Evolutionary conservation across 768 basidiomycete genomes (phyloP).

Genomic region (Boletus rubroflammeus): DNA sequence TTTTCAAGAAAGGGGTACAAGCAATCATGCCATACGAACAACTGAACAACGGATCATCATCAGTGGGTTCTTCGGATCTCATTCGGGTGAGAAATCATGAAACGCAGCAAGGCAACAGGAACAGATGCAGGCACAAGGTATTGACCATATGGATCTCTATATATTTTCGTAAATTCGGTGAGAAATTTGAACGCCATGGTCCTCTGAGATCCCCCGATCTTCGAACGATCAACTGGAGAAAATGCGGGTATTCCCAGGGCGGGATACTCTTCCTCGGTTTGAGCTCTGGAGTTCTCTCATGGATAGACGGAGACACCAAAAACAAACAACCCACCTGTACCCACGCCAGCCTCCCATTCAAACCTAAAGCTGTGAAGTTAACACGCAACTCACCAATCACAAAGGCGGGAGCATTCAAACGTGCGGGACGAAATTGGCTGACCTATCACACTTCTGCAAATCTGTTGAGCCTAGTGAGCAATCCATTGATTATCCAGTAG

Average conservation of each 20-base stretch:
- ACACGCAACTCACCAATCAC: neutral
- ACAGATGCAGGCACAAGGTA: neutral
- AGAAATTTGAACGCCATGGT: neutral
- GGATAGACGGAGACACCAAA: neutral
- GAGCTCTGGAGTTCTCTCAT: neutral
- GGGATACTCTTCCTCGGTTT: neutral
- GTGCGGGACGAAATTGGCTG: neutral
- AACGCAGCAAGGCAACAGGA: neutral
- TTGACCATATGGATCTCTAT: neutral
- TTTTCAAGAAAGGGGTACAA: neutral
- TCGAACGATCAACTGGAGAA: neutral
- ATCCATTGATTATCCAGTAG: neutral
- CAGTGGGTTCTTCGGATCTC: neutral
- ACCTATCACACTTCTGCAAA: neutral
- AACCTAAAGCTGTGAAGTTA: neutral
- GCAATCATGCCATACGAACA: neutral
- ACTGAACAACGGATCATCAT: neutral
- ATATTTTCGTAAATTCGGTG: slow-evolving; percentile 1
- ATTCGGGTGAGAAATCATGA: neutral
- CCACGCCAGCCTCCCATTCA: slow-evolving; percentile 1
- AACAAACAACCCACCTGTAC: neutral
- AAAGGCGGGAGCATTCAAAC: neutral
- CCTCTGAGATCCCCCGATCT: neutral
- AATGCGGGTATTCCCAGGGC: neutral
- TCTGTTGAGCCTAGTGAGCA: neutral